Percentiles rank a stretch among this genome's conserved stretches.
Evolutionary conservation across 1,284 basidiomycete genomes (phyloP).

Genomic region (Austroboletus niveus): DNA sequence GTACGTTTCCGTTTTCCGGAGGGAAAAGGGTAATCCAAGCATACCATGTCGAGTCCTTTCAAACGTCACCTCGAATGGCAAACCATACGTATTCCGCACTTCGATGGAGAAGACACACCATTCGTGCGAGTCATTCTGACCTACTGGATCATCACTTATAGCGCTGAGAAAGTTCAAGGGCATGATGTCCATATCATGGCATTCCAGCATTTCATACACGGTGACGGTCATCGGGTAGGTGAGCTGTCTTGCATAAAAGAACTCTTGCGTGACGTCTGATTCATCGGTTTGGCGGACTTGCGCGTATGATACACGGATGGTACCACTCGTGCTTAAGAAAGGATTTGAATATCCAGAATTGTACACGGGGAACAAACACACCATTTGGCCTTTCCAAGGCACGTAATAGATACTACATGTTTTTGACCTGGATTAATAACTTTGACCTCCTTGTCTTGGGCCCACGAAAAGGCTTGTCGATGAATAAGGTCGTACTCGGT

Average conservation of each 20-base stretch:
- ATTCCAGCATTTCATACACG: conserved; percentile 91
- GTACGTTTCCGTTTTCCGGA: background rate
- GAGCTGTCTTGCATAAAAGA: conserved; percentile 82
- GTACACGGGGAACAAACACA: conserved; percentile 40
- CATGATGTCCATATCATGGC: conserved; percentile 75
- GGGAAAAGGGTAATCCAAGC: conserved; percentile 10
- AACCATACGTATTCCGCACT: conserved; percentile 84
- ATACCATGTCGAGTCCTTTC: conserved; percentile 61
- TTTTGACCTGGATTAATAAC: conserved; percentile 73
- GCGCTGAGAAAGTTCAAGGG: conserved; percentile 49
- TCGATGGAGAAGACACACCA: conserved; percentile 88
- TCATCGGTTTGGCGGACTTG: conserved; percentile 49
- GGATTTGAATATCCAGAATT: conserved; percentile 1
- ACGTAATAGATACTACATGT: conserved; percentile 64
- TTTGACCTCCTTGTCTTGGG: conserved; percentile 48
- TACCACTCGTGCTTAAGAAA: conserved; percentile 64
- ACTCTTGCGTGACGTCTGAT: conserved; percentile 37
- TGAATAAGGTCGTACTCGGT: conserved; percentile 82
- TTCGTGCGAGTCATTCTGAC: conserved; percentile 49
- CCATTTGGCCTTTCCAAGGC: conserved; percentile 91
- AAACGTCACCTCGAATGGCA: conserved; percentile 86
- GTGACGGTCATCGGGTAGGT: conserved; percentile 85
- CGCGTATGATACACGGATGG: conserved; percentile 83
- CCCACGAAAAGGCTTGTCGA: conserved; percentile 81
- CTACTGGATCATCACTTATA: conserved; percentile 13